Evolutionary conservation across 306 rosid genomes (phyloP).

Genomic region (Cucumis sativus): DNA sequence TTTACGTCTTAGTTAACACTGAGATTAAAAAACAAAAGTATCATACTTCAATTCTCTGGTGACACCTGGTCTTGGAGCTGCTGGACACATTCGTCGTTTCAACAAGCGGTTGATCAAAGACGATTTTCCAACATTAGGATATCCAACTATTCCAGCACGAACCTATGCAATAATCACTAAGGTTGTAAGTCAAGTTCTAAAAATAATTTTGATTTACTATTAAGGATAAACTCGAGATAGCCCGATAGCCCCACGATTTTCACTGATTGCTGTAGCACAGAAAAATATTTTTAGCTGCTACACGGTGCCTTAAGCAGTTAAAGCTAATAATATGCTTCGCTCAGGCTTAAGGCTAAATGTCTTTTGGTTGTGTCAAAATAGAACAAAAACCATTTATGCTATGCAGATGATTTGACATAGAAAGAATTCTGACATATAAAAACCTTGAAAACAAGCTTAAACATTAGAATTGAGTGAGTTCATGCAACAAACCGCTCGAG

Average conservation of each 20-base stretch:
- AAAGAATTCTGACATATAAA: background rate
- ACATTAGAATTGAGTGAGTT: constrained; percentile 14
- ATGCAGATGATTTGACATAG: background rate
- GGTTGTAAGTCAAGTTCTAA: background rate
- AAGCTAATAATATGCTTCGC: background rate
- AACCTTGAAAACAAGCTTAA: background rate
- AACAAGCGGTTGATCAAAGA: constrained; percentile 77
- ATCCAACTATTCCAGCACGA: constrained; percentile 96
- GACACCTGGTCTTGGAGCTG: constrained; percentile 98
- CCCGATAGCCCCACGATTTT: background rate
- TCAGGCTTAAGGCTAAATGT: background rate
- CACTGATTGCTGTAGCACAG: background rate
- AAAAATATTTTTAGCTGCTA: background rate
- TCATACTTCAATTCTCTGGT: constrained; percentile 68
- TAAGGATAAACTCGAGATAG: background rate
- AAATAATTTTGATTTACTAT: background rate
- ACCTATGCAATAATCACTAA: constrained; percentile 30
- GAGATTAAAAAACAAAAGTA: background rate
- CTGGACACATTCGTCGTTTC: constrained; percentile 82
- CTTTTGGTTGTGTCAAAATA: background rate
- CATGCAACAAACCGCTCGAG: constrained; percentile 56
- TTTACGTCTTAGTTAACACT: background rate
- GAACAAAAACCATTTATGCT: background rate
- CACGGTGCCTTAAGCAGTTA: background rate
- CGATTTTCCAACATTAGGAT: constrained; percentile 94